Conservation (phyloP, 441 rosid genomes). For the Eutrema salsugineum region DNA sequence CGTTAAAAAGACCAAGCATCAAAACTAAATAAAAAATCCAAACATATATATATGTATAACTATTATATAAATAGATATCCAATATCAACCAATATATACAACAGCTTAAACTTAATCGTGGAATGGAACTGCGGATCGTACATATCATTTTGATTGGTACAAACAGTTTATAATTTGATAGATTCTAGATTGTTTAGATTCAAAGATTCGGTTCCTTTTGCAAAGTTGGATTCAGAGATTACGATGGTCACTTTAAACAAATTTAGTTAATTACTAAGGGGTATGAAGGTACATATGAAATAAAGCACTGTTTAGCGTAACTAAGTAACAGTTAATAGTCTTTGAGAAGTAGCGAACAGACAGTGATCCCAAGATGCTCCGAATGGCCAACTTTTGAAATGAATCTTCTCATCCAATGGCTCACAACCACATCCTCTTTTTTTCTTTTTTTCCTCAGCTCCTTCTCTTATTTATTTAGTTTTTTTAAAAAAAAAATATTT, state of each 20-base stretch:
- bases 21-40: background rate
- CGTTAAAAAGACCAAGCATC: background rate
- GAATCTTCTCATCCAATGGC: conserved; percentile 32
- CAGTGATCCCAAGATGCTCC: conserved; percentile 37
- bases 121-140: background rate
- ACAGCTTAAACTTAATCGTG: background rate
- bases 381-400: conserved; percentile 32
- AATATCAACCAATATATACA: background rate
- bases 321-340: conserved; percentile 15
- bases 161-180: background rate
- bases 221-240: conserved; percentile 22
- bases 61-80: background rate
- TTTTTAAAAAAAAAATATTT: too few species aligned
- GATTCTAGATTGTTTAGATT: conserved; percentile 4
- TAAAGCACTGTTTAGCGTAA: background rate
- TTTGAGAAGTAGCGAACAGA: conserved; percentile 38
- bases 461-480: too few species aligned
- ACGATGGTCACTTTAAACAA: conserved; percentile 4
- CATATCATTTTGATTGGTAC: conserved; percentile 4
- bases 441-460: background rate
- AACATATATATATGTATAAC: too few species aligned
- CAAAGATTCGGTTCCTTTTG: background rate
- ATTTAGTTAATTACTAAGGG: background rate
- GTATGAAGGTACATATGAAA: background rate
- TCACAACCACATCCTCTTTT: conserved; percentile 24